A percentile compares a stretch with the other conserved stretches of the same genome.
Evolutionary conservation across 2,329 filamentous ascomycete species (phyloP).

Genomic region (Pleomassaria siparia): DNA sequence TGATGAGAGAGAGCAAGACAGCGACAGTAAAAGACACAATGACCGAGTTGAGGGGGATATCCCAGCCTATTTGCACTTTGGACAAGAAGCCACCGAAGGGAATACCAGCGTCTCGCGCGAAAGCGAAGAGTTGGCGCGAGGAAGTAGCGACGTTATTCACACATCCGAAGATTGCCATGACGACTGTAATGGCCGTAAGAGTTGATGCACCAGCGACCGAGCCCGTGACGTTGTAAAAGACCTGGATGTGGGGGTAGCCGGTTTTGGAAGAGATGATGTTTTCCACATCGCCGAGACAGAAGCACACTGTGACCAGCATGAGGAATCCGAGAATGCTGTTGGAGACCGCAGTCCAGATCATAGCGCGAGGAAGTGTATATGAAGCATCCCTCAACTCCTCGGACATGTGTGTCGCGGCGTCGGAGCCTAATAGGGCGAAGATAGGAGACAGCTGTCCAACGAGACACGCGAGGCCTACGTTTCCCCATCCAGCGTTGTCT

Average conservation of each 20-base stretch:
- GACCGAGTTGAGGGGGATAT: constrained; percentile 3
- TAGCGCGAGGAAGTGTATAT: constrained; percentile 41
- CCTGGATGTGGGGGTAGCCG: constrained; percentile 21
- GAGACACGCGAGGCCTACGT: constrained; percentile 41
- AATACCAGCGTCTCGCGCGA: constrained; percentile 2
- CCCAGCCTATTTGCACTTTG: background rate
- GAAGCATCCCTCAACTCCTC: constrained; percentile 40
- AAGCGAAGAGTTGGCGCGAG: constrained; percentile 4
- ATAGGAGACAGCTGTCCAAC: constrained; percentile 35
- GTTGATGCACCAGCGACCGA: constrained; percentile 23
- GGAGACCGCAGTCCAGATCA: constrained; percentile 43
- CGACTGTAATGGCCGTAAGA: background rate
- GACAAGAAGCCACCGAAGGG: background rate
- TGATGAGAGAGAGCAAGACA: constrained; percentile 3
- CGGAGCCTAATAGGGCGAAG: constrained; percentile 33
- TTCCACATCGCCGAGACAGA: constrained; percentile 25
- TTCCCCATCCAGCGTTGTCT: constrained; percentile 46
- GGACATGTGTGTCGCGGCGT: constrained; percentile 37
- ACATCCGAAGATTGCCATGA: background rate
- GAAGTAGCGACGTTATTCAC: constrained; percentile 1
- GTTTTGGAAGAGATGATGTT: constrained; percentile 44
- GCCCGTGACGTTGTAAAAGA: constrained; percentile 22
- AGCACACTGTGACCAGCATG: constrained; percentile 38
- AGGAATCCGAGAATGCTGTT: constrained; percentile 44
- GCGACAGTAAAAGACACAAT: constrained; percentile 1